Base-by-base conservation (phyloP, 768 basidiomycete species). In the Rhodotorula graminis region DNA sequence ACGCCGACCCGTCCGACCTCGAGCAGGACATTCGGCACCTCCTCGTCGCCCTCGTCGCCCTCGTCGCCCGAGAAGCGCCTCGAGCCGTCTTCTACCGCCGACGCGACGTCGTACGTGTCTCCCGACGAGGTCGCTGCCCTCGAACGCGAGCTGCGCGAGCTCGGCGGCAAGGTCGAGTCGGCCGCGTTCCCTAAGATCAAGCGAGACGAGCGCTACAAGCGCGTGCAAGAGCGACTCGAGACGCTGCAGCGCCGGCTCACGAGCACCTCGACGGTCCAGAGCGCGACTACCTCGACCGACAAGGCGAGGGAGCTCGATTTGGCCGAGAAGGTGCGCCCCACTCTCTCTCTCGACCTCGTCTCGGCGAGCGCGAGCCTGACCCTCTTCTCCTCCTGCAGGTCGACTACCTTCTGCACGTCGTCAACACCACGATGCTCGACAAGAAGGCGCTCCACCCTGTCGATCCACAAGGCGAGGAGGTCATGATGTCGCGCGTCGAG, bases 1-100 rank as follows among this genome's bases (percentile, higher is more conserved):
- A 19, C 7, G 5, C 71, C 71, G 8, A 72, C 70, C 5, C 65
- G 65, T 14, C 65, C 71, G 23, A 46, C 12, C 10, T 11, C 29
- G 14, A 46, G 27, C 10, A 12, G 21, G 12, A 16, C 23, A 15
- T 10, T 18, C 52, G 23, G 19, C 21, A 16, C 42, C 46, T 47
- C 47, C 27, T 37, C 47, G 1, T 18, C 37, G 37, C 4, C 37
- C 37, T 37, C 64, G 7, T 46, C 25, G 6, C 47, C 57, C 3
- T 8, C 49, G 1, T 56, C 56, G 11, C 42, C 64, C 9, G 23
- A 46, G 16, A 46, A 25, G 49, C 65, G 47, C n/a, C 37, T 18
- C 47, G 58, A 47, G 5, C 55, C 18, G 6, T 19, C 52, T 14
- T 8, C 40, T 0, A 12, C 16, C 8, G 31, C 65, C 1, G 9